Conservation (phyloP, 345 rosid genomes). For the Moricandia arvensis region DNA sequence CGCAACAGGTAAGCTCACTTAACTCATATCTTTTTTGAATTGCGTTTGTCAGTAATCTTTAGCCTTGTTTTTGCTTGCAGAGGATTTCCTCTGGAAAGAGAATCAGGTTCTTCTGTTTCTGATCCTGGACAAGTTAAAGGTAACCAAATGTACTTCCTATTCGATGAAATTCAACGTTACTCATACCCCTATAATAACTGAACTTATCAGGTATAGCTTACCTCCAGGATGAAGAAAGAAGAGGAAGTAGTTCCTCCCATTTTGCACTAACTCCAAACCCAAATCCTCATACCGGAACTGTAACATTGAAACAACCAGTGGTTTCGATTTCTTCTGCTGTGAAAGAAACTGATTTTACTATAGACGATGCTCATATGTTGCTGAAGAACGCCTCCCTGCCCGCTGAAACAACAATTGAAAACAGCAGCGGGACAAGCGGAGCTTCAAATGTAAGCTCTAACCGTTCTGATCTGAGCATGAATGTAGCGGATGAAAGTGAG, state of each 20-base stretch:
- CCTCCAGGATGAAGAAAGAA: slow-evolving; percentile 38
- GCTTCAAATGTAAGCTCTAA: slow-evolving; percentile 60
- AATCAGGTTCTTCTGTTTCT: slow-evolving; percentile 32
- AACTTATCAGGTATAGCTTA: slow-evolving; percentile 43
- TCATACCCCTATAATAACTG: background rate
- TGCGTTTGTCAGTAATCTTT: background rate
- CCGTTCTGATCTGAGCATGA: slow-evolving; percentile 63
- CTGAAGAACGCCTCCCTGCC: slow-evolving; percentile 49
- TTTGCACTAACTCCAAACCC: slow-evolving; percentile 40
- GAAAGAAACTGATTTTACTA: slow-evolving; percentile 44
- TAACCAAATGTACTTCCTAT: background rate
- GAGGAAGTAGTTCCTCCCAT: slow-evolving; percentile 39
- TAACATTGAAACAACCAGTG: slow-evolving; percentile 48
- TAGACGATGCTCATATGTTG: slow-evolving; percentile 37
- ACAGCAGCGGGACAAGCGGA: slow-evolving; percentile 55
- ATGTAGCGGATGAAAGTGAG: slow-evolving; percentile 52
- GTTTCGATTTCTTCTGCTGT: slow-evolving; percentile 36
- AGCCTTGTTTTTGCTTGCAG: slow-evolving; percentile 17
- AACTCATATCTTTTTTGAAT: background rate
- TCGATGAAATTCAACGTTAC: background rate
- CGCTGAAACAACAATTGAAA: slow-evolving; percentile 49
- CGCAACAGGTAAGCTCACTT: slow-evolving; percentile 48
- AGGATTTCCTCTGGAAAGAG: slow-evolving; percentile 9
- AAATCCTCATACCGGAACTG: slow-evolving; percentile 38
- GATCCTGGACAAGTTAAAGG: slow-evolving; percentile 31